Evolutionary conservation across 179 eudicot species (phyloP).

Genomic region (Beta macrorhiza): DNA sequence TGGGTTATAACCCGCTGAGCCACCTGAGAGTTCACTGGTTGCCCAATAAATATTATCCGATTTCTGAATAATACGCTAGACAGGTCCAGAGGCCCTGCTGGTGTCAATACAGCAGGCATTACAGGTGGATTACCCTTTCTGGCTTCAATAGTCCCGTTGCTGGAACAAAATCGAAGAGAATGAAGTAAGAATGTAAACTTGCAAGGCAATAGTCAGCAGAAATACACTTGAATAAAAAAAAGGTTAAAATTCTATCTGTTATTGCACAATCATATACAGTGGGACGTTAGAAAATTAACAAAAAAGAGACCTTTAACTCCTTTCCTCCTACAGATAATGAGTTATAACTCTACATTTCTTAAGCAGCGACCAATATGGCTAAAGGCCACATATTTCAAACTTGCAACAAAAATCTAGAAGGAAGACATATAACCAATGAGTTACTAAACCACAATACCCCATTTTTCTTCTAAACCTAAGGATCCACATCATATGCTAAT

Average conservation of each 20-base stretch:
- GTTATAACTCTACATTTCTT: background rate
- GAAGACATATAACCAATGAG: background rate
- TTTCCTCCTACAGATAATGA: background rate
- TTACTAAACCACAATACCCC: background rate
- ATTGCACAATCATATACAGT: background rate
- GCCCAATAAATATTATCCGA: constrained; percentile 85
- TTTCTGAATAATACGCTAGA: constrained; percentile 78
- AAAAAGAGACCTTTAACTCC: background rate
- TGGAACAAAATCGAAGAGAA: constrained; percentile 33
- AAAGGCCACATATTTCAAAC: background rate
- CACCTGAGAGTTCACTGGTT: constrained; percentile 68
- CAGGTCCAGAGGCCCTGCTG: constrained; percentile 86
- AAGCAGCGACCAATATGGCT: background rate
- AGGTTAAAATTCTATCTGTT: background rate
- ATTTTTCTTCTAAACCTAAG: background rate
- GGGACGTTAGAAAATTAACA: background rate
- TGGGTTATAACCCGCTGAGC: constrained; percentile 90
- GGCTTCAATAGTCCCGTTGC: constrained; percentile 60
- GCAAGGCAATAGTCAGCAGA: background rate
- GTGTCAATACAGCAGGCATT: constrained; percentile 91
- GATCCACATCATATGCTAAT: background rate
- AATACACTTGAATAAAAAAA: background rate
- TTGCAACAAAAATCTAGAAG: background rate
- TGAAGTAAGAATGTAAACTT: background rate
- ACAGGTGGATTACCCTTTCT: constrained; percentile 67